Conservation (phyloP, 495 filamentous ascomycete genomes). For the Neurospora sp. region DNA sequence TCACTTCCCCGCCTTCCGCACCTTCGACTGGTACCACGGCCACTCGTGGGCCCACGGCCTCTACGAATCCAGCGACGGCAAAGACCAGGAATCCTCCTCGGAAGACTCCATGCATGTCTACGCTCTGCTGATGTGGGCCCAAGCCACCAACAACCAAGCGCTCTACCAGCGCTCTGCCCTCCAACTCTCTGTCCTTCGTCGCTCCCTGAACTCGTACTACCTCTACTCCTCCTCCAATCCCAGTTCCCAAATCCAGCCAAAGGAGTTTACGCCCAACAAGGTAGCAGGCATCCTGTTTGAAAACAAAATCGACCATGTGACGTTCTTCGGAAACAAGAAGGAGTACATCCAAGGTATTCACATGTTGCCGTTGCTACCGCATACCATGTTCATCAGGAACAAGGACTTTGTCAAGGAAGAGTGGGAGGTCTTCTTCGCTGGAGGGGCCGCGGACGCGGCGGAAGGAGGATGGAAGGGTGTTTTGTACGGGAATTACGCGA, state of each 20-base stretch:
- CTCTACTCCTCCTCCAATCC: constrained; percentile 57
- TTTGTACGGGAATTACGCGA: constrained; percentile 70
- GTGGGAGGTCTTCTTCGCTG: constrained; percentile 69
- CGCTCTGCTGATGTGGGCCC: constrained; percentile 90
- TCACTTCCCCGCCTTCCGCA: constrained; percentile 76
- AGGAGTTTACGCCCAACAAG: constrained; percentile 70
- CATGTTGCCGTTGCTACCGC: constrained; percentile 83
- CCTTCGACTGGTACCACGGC: constrained; percentile 90
- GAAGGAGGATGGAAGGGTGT: constrained; percentile 78
- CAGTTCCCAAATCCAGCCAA: constrained; percentile 50
- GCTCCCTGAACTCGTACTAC: constrained; percentile 71
- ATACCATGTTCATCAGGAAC: constrained; percentile 55
- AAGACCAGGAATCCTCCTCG: constrained; percentile 84
- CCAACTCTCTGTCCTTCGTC: constrained; percentile 64
- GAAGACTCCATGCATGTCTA: constrained; percentile 88
- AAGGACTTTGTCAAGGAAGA: constrained; percentile 69
- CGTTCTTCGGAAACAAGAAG: constrained; percentile 74
- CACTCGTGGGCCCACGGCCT: constrained; percentile 95
- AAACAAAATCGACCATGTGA: constrained; percentile 92
- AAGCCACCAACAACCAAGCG: constrained; percentile 50
- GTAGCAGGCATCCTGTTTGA: constrained; percentile 93
- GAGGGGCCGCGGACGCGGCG: constrained; percentile 48
- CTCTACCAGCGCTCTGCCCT: constrained; percentile 24
- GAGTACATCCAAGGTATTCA: constrained; percentile 94
- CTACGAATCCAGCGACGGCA: constrained; percentile 83